Evolutionary conservation across 2,329 filamentous ascomycete species (phyloP).

Genomic region (Juglanconis sp.): DNA sequence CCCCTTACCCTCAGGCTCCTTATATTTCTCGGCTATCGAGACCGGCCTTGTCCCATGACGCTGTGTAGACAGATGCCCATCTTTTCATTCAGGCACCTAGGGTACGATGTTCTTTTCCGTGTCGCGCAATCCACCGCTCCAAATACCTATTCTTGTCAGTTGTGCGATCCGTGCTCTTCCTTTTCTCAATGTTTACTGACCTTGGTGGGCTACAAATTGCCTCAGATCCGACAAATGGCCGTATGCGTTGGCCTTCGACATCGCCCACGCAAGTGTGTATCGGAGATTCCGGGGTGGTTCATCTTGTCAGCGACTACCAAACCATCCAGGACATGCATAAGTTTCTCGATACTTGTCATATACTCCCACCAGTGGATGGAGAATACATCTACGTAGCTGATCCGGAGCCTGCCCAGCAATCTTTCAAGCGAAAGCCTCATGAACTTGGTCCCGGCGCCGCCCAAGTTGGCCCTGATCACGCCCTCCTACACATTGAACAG

Average conservation of each 20-base stretch:
- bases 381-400: slow-evolving; percentile 31
- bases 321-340: slow-evolving; percentile 27
- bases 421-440: slow-evolving; percentile 35
- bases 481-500: not conserved
- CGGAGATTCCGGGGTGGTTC: slow-evolving; percentile 29
- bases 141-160: not conserved
- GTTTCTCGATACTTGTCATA: slow-evolving; percentile 23
- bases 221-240: slow-evolving; percentile 25
- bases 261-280: slow-evolving; percentile 30
- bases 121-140: slow-evolving; percentile 26
- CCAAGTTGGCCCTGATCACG: slow-evolving; percentile 31
- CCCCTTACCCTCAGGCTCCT: slow-evolving; percentile 29
- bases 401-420: slow-evolving; percentile 38
- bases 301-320: slow-evolving; percentile 27
- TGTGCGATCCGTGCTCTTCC: too few relatives aligned
- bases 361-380: slow-evolving; percentile 31
- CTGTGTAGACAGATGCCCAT: slow-evolving; percentile 61
- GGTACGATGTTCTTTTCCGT: slow-evolving; percentile 42
- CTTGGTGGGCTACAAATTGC: slow-evolving; percentile 37
- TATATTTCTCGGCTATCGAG: slow-evolving; percentile 33
- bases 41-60: slow-evolving; percentile 50
- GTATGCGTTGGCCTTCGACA: slow-evolving; percentile 26
- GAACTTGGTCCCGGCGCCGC: slow-evolving; percentile 43
- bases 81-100: slow-evolving; percentile 38
- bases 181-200: slow-evolving; percentile 24